A percentile compares a stretch with the other conserved stretches of the same genome.
Evolutionary conservation across 2,329 filamentous ascomycete species (phyloP).

Genomic region (Fragosphaeria purpurea): DNA sequence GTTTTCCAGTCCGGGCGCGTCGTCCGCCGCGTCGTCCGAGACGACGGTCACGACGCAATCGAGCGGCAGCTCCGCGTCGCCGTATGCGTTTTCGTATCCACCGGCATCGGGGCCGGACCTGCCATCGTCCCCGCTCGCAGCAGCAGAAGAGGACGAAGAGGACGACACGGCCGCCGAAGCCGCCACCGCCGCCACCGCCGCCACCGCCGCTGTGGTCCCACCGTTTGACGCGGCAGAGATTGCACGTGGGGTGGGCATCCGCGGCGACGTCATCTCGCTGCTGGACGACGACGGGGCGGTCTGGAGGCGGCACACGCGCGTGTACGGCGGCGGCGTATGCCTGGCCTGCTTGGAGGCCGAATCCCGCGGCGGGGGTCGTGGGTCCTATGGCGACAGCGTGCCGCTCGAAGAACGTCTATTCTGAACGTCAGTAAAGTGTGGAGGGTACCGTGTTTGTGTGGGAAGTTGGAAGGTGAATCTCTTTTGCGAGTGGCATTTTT

Average conservation of each 20-base stretch:
- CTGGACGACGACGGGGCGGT: conserved; percentile 35
- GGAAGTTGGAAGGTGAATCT: too few relatives aligned
- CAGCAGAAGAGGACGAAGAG: too few relatives aligned
- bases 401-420: conserved; percentile 39
- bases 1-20: too few relatives aligned
- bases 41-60: too few relatives aligned
- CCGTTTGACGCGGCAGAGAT: background rate
- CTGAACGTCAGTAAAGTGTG: background rate
- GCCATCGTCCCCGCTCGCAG: background rate
- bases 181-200: conserved; percentile 32
- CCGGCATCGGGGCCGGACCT: too few relatives aligned
- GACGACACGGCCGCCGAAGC: too few relatives aligned
- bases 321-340: conserved; percentile 49
- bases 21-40: too few relatives aligned
- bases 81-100: too few relatives aligned
- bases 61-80: too few relatives aligned
- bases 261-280: conserved; percentile 41
- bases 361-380: conserved; percentile 33
- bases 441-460: too few relatives aligned
- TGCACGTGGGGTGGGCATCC: conserved; percentile 25
- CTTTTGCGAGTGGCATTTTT: background rate
- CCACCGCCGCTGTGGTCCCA: conserved; percentile 16
- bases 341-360: conserved; percentile 43
- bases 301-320: conserved; percentile 49
- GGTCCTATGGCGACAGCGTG: conserved; percentile 46